phyloP scores from a whole-genome alignment of 2,329 filamentous ascomycete genomes.

The Albophoma yamanashiensis region DNA sequence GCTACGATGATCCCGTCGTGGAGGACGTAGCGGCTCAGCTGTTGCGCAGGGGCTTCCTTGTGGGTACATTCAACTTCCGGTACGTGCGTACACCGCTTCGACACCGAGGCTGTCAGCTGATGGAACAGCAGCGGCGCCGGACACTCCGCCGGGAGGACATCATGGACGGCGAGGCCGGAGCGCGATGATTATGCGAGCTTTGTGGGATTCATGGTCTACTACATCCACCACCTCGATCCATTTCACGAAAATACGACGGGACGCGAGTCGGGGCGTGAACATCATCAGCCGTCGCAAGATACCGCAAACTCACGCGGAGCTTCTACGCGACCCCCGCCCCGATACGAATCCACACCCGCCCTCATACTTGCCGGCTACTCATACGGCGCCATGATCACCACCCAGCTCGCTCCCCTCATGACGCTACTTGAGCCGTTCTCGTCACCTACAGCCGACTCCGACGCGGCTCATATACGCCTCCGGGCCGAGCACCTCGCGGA shows the following conservation, averaged over 20 bases:
- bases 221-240: constrained; percentile 49
- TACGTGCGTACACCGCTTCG: constrained; percentile 22
- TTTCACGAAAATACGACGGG: constrained; percentile 12
- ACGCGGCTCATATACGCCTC: constrained; percentile 57
- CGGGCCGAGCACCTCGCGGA: constrained; percentile 59
- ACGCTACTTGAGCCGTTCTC: constrained; percentile 51
- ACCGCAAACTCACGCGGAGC: background rate
- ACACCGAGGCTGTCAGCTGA: background rate
- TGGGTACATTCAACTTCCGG: constrained; percentile 90
- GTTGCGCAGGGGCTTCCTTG: constrained; percentile 59
- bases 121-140: constrained; percentile 55
- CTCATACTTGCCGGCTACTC: constrained; percentile 73
- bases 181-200: constrained; percentile 73
- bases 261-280: background rate
- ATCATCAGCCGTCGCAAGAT: background rate
- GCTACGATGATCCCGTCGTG: constrained; percentile 73
- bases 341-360: constrained; percentile 13
- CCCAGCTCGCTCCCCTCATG: constrained; percentile 54
- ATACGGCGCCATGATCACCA: constrained; percentile 77
- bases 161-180: constrained; percentile 79
- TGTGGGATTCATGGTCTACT: constrained; percentile 68
- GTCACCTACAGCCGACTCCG: constrained; percentile 38
- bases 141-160: constrained; percentile 65
- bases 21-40: constrained; percentile 53
- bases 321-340: background rate